phyloP scores from a whole-genome alignment of 345 rosid species.

The Litchi chinensis region DNA sequence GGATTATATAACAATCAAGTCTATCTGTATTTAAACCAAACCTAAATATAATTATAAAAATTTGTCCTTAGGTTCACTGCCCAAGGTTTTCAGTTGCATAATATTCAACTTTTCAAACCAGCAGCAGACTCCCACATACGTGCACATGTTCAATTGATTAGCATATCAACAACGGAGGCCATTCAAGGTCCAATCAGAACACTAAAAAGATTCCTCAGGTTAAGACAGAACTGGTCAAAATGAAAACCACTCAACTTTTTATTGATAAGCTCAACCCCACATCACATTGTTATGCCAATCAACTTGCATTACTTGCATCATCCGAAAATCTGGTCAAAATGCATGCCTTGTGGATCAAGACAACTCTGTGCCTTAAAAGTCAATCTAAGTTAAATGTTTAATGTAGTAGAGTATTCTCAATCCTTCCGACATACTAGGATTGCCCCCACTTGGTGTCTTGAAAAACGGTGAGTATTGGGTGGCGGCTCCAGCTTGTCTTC shows the following conservation, averaged over 20 bases:
- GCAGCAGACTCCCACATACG: background rate
- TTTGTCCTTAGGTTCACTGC: background rate
- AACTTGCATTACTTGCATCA: background rate
- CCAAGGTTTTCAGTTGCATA: background rate
- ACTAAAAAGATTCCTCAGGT: background rate
- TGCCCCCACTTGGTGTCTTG: background rate
- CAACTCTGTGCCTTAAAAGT: background rate
- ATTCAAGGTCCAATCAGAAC: background rate
- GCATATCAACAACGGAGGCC: background rate
- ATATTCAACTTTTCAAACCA: background rate
- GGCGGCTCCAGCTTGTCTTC: conserved; percentile 18
- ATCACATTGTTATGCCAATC: background rate
- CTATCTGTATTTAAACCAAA: background rate
- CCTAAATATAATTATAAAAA: background rate
- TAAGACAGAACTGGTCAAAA: background rate
- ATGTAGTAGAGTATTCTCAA: too few species aligned
- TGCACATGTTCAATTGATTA: background rate
- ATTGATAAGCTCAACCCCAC: background rate
- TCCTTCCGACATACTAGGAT: background rate
- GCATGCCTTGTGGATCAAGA: conserved; percentile 16
- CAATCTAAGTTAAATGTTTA: background rate
- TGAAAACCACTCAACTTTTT: background rate
- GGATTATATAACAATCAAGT: too few species aligned
- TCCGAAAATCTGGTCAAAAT: background rate
- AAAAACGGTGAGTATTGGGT: background rate